Percentiles rank a stretch among this genome's conserved stretches.
phyloP scores from a whole-genome alignment of 2,329 filamentous ascomycete species.

The Phyllosticta citrichinensis region DNA sequence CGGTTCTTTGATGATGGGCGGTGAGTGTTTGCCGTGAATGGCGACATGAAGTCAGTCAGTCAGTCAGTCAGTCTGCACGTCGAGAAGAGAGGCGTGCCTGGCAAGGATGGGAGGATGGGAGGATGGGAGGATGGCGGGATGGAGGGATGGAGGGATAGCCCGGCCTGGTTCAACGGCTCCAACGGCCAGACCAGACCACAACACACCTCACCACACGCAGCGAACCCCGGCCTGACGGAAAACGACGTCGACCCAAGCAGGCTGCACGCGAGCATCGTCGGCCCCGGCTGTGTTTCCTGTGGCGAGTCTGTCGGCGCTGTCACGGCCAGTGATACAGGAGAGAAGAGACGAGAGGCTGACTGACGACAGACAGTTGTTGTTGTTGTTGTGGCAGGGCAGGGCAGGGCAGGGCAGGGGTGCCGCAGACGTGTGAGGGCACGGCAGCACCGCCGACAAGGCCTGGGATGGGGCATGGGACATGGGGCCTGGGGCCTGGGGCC shows the following conservation, averaged over 20 bases:
- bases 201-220: too few relatives aligned
- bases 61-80: too few relatives aligned
- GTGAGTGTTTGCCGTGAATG: too few relatives aligned
- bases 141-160: too few relatives aligned
- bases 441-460: neutral
- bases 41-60: too few relatives aligned
- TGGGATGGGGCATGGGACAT: too few relatives aligned
- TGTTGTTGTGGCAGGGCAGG: too few relatives aligned
- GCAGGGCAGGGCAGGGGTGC: neutral
- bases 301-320: neutral
- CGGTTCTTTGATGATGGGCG: too few relatives aligned
- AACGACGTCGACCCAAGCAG: neutral
- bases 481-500: too few relatives aligned
- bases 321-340: too few relatives aligned
- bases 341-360: neutral
- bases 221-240: constrained; percentile 1
- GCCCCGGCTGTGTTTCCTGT: neutral
- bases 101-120: neutral
- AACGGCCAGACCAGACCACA: neutral
- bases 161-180: neutral
- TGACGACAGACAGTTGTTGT: neutral
- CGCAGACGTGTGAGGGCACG: neutral
- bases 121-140: neutral
- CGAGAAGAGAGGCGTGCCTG: neutral
- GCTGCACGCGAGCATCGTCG: neutral